phyloP scores from a whole-genome alignment of 2,329 filamentous ascomycete genomes.

The Phialophora macrospora region DNA sequence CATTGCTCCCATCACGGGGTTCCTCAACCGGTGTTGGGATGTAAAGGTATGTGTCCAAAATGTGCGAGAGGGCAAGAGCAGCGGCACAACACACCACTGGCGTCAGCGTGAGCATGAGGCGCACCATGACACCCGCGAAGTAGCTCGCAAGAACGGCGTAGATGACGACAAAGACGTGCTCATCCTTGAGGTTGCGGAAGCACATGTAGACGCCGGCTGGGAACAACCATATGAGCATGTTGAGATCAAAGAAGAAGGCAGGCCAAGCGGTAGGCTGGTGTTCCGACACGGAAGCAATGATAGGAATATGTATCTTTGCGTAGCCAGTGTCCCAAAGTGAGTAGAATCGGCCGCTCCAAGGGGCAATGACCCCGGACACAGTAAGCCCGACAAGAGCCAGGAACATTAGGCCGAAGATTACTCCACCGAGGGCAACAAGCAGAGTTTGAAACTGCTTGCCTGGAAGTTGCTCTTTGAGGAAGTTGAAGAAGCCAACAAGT shows the following conservation, averaged over 20 bases:
- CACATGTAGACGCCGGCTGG: constrained; percentile 97
- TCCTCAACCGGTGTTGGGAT: constrained; percentile 65
- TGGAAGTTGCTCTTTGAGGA: constrained; percentile 82
- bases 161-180: constrained; percentile 97
- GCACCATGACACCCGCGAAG: constrained; percentile 99
- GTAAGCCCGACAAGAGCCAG: constrained; percentile 80
- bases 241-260: constrained; percentile 98
- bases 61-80: constrained; percentile 82
- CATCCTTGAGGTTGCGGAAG: constrained; percentile 90
- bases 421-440: constrained; percentile 74
- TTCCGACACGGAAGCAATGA: constrained; percentile 99
- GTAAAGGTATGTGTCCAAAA: constrained; percentile 84
- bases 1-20: constrained; percentile 43
- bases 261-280: constrained; percentile 99
- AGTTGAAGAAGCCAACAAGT: constrained; percentile 89
- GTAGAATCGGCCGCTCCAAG: constrained; percentile 98
- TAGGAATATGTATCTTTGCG: constrained; percentile 98
- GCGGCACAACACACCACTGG: constrained; percentile 95
- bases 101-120: constrained; percentile 95
- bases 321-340: constrained; percentile 99
- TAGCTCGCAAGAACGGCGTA: constrained; percentile 97
- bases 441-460: constrained; percentile 94
- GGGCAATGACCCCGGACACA: constrained; percentile 87
- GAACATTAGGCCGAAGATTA: constrained; percentile 74
- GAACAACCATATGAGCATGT: constrained; percentile 98